Conservation (phyloP, 306 rosid species). For the Morella rubra region DNA sequence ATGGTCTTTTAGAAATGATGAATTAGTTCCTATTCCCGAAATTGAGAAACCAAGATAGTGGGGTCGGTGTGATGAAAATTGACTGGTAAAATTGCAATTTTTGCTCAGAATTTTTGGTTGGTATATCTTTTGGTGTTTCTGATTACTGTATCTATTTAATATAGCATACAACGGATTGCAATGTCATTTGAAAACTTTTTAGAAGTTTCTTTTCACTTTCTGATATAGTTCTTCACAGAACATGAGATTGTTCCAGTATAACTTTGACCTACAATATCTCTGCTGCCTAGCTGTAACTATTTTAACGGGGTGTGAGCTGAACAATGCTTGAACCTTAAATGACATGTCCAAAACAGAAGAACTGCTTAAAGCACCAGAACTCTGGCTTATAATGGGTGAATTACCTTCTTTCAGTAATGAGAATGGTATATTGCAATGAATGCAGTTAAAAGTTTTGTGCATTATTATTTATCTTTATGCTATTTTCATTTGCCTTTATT, state of each 20-base stretch:
- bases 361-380: conserved; percentile 12
- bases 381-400: conserved; percentile 9
- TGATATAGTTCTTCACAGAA: background rate
- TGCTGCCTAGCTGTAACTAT: too few relatives aligned
- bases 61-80: background rate
- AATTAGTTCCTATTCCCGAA: background rate
- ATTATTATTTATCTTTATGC: conserved; percentile 4
- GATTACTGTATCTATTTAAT: background rate
- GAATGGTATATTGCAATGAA: background rate
- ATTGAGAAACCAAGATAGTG: conserved; percentile 4
- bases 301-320: conserved; percentile 1
- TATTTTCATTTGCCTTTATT: conserved; percentile 24
- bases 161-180: background rate
- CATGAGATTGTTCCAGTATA: background rate
- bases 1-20: background rate
- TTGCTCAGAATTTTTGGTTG: background rate
- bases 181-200: background rate
- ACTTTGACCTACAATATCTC: background rate
- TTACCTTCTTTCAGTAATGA: background rate
- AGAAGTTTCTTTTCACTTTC: background rate
- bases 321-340: conserved; percentile 13
- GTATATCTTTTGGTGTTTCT: background rate
- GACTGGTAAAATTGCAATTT: background rate
- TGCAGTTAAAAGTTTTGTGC: background rate
- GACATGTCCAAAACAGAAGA: conserved; percentile 13